These are phyloP conservation scores for Boletus rex-veris DNA, from an alignment of 768 basidiomycete species.

Conservation along the genomic window DNA sequence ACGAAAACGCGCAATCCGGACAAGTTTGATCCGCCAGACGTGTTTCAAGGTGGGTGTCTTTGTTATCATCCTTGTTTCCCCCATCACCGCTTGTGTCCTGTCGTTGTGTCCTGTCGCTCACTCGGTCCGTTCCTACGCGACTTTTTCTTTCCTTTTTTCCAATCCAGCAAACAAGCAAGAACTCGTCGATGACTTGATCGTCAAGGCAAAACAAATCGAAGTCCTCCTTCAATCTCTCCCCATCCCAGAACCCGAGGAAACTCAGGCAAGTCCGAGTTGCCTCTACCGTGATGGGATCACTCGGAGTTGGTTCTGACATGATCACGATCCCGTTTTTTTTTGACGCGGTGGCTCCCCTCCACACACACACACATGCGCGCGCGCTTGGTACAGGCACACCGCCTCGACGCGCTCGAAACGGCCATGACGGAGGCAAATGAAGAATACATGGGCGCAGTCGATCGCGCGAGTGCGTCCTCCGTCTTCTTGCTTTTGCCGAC, in stretches of 20 bases:
- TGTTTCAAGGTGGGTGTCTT: slow-evolving; percentile 60
- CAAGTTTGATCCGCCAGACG: slow-evolving; percentile 66
- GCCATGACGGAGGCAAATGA: slow-evolving; percentile 71
- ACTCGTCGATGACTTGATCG: slow-evolving; percentile 75
- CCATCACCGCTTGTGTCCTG: neutral
- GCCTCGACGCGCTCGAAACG: slow-evolving; percentile 63
- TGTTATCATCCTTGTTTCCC: too few relatives aligned
- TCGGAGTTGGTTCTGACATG: too few relatives aligned
- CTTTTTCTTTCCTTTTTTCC: neutral
- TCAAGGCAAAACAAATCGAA: slow-evolving; percentile 88
- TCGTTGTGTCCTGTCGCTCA: neutral
- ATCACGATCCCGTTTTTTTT: too few relatives aligned
- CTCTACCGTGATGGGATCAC: too few relatives aligned
- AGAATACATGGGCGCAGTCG: slow-evolving; percentile 70
- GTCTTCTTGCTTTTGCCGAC: neutral
- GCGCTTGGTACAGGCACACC: slow-evolving; percentile 46
- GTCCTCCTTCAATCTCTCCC: slow-evolving; percentile 79
- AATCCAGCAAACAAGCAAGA: slow-evolving; percentile 75
- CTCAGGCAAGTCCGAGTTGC: slow-evolving; percentile 43
- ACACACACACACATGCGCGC: neutral
- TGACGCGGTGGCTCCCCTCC: too few relatives aligned
- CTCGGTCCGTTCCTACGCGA: neutral
- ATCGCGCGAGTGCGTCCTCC: slow-evolving; percentile 64
- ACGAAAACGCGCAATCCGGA: slow-evolving; percentile 75
- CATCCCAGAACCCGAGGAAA: slow-evolving; percentile 72